A percentile compares a stretch with the other conserved stretches of the same genome.
Conservation (phyloP, 495 filamentous ascomycete genomes). For the Tuber brumale region DNA sequence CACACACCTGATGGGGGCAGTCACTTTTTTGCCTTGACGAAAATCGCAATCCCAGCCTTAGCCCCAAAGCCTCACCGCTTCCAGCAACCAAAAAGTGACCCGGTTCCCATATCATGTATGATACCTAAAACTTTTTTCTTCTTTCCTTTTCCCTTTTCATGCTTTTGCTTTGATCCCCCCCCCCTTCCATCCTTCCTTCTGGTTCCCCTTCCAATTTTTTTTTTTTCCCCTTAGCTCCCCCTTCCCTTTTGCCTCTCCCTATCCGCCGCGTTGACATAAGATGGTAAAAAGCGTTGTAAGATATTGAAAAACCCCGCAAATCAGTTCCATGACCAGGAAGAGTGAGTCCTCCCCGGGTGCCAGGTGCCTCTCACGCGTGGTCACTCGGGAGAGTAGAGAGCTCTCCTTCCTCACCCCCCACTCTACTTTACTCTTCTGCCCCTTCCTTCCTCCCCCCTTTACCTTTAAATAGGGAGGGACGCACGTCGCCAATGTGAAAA, state of each 20-base stretch:
- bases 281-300: slow-evolving; percentile 4
- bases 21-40: background rate
- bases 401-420: background rate
- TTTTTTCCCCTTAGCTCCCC: background rate
- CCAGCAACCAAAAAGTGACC: slow-evolving; percentile 5
- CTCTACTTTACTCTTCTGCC: background rate
- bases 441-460: background rate
- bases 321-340: background rate
- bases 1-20: slow-evolving; percentile 3
- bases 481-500: slow-evolving; percentile 5
- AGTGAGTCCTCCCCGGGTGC: slow-evolving; percentile 2
- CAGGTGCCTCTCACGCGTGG: slow-evolving; percentile 5
- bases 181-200: background rate
- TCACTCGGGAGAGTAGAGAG: background rate
- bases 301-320: slow-evolving; percentile 5
- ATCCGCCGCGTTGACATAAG: slow-evolving; percentile 4
- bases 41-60: slow-evolving; percentile 6
- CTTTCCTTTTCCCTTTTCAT: background rate
- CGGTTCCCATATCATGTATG: slow-evolving; percentile 3
- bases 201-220: background rate
- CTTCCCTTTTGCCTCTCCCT: background rate
- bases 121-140: slow-evolving; percentile 1
- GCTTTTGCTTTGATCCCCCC: background rate
- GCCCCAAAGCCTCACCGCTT: slow-evolving; percentile 4
- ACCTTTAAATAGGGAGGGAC: background rate